Evolutionary conservation across 2,329 filamentous ascomycete genomes (phyloP).

Genomic region (Zymoseptoria ardabiliae): DNA sequence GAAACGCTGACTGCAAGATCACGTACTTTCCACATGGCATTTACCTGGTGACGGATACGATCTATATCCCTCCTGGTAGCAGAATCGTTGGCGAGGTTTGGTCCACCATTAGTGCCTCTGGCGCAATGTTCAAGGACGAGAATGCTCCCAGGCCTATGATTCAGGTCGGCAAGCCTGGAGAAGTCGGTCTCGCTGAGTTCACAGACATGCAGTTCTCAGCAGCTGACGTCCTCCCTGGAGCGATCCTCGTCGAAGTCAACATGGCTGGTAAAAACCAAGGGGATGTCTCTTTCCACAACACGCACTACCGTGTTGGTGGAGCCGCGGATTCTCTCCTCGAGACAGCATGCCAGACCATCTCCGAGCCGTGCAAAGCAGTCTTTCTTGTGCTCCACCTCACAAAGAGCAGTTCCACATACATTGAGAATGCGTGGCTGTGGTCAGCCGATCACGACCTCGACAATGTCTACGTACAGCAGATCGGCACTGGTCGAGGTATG

Average conservation of each 20-base stretch:
- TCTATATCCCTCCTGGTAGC: conserved; percentile 43
- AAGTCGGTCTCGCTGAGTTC: conserved; percentile 46
- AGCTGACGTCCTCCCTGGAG: conserved; percentile 38
- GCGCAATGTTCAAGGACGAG: conserved; percentile 39
- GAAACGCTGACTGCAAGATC: conserved; percentile 30
- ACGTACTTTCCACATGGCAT: conserved; percentile 39
- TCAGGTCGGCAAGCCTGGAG: conserved; percentile 44
- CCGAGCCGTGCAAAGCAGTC: conserved; percentile 24
- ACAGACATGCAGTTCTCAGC: conserved; percentile 48
- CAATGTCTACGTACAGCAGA: conserved; percentile 32
- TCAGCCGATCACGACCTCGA: conserved; percentile 47
- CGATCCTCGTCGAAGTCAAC: conserved; percentile 44
- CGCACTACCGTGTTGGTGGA: conserved; percentile 32
- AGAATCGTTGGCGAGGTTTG: conserved; percentile 51
- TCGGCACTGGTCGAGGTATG: conserved; percentile 36
- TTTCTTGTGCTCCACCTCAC: conserved; percentile 42
- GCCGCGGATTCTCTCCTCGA: conserved; percentile 27
- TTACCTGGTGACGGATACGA: conserved; percentile 42
- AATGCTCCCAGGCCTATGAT: conserved; percentile 43
- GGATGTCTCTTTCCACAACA: conserved; percentile 40
- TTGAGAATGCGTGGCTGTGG: conserved; percentile 49
- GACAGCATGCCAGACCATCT: conserved; percentile 36
- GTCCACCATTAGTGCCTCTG: conserved; percentile 44
- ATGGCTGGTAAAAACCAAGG: conserved; percentile 41
- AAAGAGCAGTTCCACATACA: conserved; percentile 40